Evolutionary conservation across 2,329 filamentous ascomycete species (phyloP), one percentile per base, ranked within the genome.

Genomic region (Macroventuria anomochaeta): DNA sequence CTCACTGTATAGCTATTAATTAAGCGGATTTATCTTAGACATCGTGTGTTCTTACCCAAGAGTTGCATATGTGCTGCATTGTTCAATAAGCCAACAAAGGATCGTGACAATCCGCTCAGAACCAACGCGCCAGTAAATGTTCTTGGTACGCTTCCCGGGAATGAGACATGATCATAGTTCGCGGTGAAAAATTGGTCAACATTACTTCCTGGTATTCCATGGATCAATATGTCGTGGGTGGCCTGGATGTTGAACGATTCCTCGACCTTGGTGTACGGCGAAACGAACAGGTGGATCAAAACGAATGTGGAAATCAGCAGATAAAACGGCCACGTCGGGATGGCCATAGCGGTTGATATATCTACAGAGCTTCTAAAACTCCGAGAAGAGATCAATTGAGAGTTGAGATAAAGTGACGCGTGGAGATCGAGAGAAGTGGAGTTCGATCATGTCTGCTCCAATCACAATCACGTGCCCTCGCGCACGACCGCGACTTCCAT

Each of bases 191-290:
- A 82, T 11, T 79, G 72, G 44, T 78, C 69, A 13, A 83, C 72
- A 62, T 87, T 79, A 17, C 76, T 71, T 1, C 79, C 82, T 0
- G 91, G 90, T 1, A 90, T 85, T 20, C 92, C 92, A 72, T 95
- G 91, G 31, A 84, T 83, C 55, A 96, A 75, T 29, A 99, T 88
- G 73, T 99, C 95, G 75, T 97, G 95, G 3, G 87, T 84, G 5
- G 95, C 95, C 75, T 99, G 95, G 53, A 97, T 86, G 74, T 96
- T 96, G 83, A 99, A 97, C 0, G 93, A 97, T 76, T 99, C 95
- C 75, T 99, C 95, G 55, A 99, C 95, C 75, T 99, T 99, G 52
- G 93, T 97, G 78, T 96, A 93, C 0, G 95, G 95, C 10, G 93
- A 86, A 20, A 86, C 72, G 57, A 86, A 69, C 49, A 96, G 85